phyloP scores from a whole-genome alignment of 352 stramenopile genomes.

The Saprolegnia parasitica region DNA sequence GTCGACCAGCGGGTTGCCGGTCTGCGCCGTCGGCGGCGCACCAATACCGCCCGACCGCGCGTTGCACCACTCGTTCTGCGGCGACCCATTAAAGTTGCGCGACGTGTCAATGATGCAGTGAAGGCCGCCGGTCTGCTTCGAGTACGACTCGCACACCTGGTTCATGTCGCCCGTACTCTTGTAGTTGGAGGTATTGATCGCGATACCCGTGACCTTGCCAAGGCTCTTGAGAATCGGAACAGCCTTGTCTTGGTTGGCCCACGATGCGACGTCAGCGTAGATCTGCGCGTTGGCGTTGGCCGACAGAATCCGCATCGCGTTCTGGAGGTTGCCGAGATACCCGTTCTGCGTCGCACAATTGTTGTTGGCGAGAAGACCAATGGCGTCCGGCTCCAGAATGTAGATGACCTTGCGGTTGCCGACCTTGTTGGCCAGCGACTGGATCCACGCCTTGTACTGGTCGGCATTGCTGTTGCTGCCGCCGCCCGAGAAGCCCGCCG shows the following conservation, averaged over 20 bases:
- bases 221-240: constrained; percentile 30
- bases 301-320: constrained; percentile 38
- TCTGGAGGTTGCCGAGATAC: constrained; percentile 49
- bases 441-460: constrained; percentile 50
- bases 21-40: constrained; percentile 34
- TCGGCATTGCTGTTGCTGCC: constrained; percentile 40
- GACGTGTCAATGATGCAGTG: constrained; percentile 46
- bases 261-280: constrained; percentile 60
- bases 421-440: constrained; percentile 37
- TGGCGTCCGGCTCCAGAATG: constrained; percentile 57
- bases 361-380: constrained; percentile 42
- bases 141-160: constrained; percentile 45
- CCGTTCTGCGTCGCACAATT: constrained; percentile 38
- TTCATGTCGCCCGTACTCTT: constrained; percentile 45
- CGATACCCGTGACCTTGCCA: constrained; percentile 50
- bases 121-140: constrained; percentile 27
- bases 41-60: constrained; percentile 38
- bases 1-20: constrained; percentile 35
- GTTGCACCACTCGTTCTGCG: constrained; percentile 44
- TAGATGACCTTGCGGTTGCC: constrained; percentile 60
- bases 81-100: constrained; percentile 35
- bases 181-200: constrained; percentile 74
- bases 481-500: constrained; percentile 26
- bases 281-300: constrained; percentile 56
- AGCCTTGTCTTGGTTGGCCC: constrained; percentile 41